Conservation (phyloP, 1,284 basidiomycete species). For the Ganoderma resinaceum region DNA sequence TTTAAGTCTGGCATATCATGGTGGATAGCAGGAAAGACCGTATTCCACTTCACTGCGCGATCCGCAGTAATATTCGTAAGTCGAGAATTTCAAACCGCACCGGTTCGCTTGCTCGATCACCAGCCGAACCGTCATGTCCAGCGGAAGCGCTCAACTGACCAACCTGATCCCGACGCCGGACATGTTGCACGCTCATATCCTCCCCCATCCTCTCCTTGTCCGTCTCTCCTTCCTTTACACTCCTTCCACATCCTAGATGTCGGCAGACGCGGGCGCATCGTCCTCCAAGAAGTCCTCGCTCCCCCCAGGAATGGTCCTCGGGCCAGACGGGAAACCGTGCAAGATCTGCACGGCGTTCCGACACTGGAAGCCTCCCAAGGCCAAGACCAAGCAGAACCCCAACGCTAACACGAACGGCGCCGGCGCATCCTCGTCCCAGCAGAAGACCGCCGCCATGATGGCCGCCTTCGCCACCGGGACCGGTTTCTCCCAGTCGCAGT, state of each 20-base stretch:
- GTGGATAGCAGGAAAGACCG: neutral
- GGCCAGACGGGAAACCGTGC: conserved; percentile 93
- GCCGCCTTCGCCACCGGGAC: conserved; percentile 48
- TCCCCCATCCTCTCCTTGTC: neutral
- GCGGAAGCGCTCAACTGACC: neutral
- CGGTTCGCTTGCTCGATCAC: neutral
- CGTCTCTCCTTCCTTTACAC: neutral
- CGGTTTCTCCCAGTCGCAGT: conserved; percentile 31
- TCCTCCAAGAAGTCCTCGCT: conserved; percentile 32
- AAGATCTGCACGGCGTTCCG: conserved; percentile 88
- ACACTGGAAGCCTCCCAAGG: conserved; percentile 65
- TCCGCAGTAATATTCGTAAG: neutral
- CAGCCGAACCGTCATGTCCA: neutral
- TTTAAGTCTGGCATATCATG: neutral
- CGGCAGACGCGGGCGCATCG: conserved; percentile 11
- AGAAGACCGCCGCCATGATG: conserved; percentile 48
- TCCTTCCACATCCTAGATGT: neutral
- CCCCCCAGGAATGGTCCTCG: conserved; percentile 86
- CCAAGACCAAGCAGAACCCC: conserved; percentile 29
- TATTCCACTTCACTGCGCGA: neutral
- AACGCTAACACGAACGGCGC: conserved; percentile 11
- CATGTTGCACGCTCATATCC: neutral
- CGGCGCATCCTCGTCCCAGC: conserved; percentile 18
- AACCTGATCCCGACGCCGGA: neutral
- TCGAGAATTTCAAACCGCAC: neutral